Evolutionary conservation across 2,329 filamentous ascomycete genomes (phyloP).

Genomic region (Fusarium scirpi): DNA sequence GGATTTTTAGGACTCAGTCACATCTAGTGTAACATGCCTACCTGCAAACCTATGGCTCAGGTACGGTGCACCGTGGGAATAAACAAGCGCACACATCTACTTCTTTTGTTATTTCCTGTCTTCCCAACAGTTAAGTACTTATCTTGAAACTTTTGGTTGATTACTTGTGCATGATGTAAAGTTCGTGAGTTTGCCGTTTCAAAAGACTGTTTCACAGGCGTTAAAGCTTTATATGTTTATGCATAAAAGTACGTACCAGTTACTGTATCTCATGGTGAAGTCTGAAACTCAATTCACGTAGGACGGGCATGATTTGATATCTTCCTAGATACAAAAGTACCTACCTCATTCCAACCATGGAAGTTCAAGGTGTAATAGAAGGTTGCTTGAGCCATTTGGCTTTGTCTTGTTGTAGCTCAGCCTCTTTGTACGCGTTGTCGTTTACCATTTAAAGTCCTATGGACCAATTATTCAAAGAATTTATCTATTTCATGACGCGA

Average conservation of each 20-base stretch:
- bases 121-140: background rate
- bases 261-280: slow-evolving; percentile 5
- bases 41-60: background rate
- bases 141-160: slow-evolving; percentile 1
- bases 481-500: background rate
- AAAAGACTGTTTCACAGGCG: slow-evolving; percentile 31
- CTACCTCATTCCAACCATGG: slow-evolving; percentile 5
- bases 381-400: background rate
- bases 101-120: background rate
- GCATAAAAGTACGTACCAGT: background rate
- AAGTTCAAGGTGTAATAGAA: background rate
- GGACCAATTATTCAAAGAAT: background rate
- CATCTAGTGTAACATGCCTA: slow-evolving; percentile 10
- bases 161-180: background rate
- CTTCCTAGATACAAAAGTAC: slow-evolving; percentile 12
- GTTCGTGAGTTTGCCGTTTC: slow-evolving; percentile 22
- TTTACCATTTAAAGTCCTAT: slow-evolving; percentile 1
- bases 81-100: slow-evolving; percentile 2
- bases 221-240: slow-evolving; percentile 15
- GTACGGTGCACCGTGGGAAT: slow-evolving; percentile 19
- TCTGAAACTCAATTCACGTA: slow-evolving; percentile 31
- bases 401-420: slow-evolving; percentile 11
- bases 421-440: slow-evolving; percentile 23
- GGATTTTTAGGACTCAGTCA: slow-evolving; percentile 23
- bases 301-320: slow-evolving; percentile 3